A percentile compares a stretch with the other conserved stretches of the same genome.
Evolutionary conservation across 2,329 filamentous ascomycete genomes (phyloP).

Genomic region (Lachnum nothofagi): DNA sequence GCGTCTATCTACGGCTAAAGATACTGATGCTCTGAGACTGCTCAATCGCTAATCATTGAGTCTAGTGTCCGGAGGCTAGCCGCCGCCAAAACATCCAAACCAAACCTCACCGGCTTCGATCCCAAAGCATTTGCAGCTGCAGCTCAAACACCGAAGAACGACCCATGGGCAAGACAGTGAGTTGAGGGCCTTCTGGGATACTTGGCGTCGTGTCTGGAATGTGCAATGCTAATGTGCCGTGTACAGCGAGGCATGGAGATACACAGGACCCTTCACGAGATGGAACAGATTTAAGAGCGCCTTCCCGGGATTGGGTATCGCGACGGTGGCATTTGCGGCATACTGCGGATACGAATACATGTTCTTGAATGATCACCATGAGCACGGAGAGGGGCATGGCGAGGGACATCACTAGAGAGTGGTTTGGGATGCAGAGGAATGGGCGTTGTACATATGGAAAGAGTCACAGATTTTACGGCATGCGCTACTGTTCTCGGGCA

Average conservation of each 20-base stretch:
- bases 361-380: constrained; percentile 69
- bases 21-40: not conserved
- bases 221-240: constrained; percentile 41
- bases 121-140: constrained; percentile 72
- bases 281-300: constrained; percentile 81
- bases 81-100: constrained; percentile 37
- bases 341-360: constrained; percentile 90
- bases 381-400: constrained; percentile 44
- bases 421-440: constrained; percentile 8
- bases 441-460: constrained; percentile 37
- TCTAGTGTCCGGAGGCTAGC: constrained; percentile 34
- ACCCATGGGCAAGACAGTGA: constrained; percentile 62
- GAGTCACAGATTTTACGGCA: not conserved
- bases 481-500: no score
- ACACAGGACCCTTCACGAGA: constrained; percentile 80
- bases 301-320: constrained; percentile 89
- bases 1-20: constrained; percentile 6
- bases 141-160: constrained; percentile 55
- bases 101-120: constrained; percentile 90
- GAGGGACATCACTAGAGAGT: constrained; percentile 52
- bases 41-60: constrained; percentile 14
- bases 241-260: constrained; percentile 92
- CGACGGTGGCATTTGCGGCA: constrained; percentile 79
- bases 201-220: not conserved
- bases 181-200: constrained; percentile 31